These are phyloP conservation scores for Suhomyces anneliseae DNA, from an alignment of 1,139 yeast genomes.

Conservation along the genomic window DNA sequence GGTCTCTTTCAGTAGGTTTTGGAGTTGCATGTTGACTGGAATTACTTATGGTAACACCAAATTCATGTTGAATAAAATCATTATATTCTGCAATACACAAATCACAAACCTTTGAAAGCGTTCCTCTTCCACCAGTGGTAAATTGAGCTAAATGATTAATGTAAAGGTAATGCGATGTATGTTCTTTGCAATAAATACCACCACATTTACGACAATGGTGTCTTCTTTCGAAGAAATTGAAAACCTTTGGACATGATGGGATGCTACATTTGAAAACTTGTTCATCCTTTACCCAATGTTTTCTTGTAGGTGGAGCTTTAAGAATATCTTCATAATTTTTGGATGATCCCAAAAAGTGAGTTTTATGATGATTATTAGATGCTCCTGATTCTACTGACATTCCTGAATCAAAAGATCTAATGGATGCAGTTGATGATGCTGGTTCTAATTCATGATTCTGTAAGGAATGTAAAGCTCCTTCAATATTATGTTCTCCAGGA, in stretches of 20 bases:
- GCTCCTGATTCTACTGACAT: slow-evolving; percentile 31
- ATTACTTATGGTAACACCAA: slow-evolving; percentile 28
- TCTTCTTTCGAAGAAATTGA: slow-evolving; percentile 78
- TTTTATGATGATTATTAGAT: slow-evolving; percentile 14
- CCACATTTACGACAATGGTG: slow-evolving; percentile 97
- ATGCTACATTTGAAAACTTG: slow-evolving; percentile 62
- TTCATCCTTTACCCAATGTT: slow-evolving; percentile 81
- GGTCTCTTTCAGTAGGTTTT: not conserved
- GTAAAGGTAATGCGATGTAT: slow-evolving; percentile 53
- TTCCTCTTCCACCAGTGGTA: slow-evolving; percentile 74
- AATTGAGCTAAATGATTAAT: slow-evolving; percentile 72
- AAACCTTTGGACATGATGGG: slow-evolving; percentile 54
- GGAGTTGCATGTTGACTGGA: not conserved
- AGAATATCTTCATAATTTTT: slow-evolving; percentile 31
- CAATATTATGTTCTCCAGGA: slow-evolving; percentile 9
- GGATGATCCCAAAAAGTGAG: slow-evolving; percentile 11
- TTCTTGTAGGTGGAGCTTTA: slow-evolving; percentile 54
- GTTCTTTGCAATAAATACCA: slow-evolving; percentile 79
- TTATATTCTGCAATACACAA: slow-evolving; percentile 71
- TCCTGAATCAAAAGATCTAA: slow-evolving; percentile 39
- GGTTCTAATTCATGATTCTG: slow-evolving; percentile 11
- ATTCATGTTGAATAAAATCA: slow-evolving; percentile 43
- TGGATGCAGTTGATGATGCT: slow-evolving; percentile 28
- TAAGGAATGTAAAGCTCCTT: slow-evolving; percentile 10
- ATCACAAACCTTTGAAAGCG: slow-evolving; percentile 77